phyloP scores from a whole-genome alignment of 371 early-diverging fungal species.

The Syncephalastrum sp. region DNA sequence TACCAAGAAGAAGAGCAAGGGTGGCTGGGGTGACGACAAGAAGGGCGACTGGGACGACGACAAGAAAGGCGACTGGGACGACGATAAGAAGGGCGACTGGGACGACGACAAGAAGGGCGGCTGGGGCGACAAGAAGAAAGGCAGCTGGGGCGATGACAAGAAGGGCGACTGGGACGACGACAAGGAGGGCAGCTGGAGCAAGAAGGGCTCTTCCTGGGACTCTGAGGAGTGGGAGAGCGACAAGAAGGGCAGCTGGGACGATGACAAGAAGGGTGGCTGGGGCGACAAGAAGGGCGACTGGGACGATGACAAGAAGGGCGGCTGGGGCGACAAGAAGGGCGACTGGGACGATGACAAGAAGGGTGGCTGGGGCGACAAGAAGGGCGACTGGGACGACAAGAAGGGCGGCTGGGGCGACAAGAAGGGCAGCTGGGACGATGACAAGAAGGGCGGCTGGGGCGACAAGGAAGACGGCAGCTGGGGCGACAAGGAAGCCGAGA shows the following conservation, averaged over 20 bases:
- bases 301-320: slow-evolving; percentile 3
- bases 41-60: slow-evolving; percentile 12
- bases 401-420: neutral
- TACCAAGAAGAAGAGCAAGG: slow-evolving; percentile 16
- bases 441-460: neutral
- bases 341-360: slow-evolving; percentile 1
- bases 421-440: neutral
- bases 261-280: neutral
- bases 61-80: slow-evolving; percentile 10
- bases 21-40: slow-evolving; percentile 13
- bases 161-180: neutral
- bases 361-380: neutral
- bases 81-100: neutral
- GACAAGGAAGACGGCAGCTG: neutral
- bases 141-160: slow-evolving; percentile 1
- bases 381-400: slow-evolving; percentile 1
- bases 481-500: neutral
- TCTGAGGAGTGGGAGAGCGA: slow-evolving; percentile 2
- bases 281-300: slow-evolving; percentile 9
- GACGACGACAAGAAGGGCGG: slow-evolving; percentile 10
- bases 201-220: slow-evolving; percentile 3
- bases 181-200: slow-evolving; percentile 4
- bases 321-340: slow-evolving; percentile 4
- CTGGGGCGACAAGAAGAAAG: slow-evolving; percentile 1
- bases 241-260: slow-evolving; percentile 9